A percentile compares a stretch with the other conserved stretches of the same genome.
These are phyloP conservation scores for Peribolospora baueri DNA, from an alignment of 768 basidiomycete genomes.

Conservation along the genomic window DNA sequence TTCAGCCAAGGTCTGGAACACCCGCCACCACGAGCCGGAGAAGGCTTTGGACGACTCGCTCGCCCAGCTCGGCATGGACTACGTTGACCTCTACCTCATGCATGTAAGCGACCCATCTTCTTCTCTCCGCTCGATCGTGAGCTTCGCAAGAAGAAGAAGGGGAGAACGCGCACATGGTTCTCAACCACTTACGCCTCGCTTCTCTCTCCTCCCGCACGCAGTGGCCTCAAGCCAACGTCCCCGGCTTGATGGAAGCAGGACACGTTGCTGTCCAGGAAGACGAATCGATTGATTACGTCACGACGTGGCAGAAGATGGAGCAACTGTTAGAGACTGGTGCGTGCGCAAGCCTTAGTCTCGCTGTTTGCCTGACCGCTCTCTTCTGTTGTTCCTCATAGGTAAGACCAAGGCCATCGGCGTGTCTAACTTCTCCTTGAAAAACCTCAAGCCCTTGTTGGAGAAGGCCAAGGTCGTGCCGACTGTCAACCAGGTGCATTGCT, in stretches of 20 bases:
- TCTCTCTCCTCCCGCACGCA: slow-evolving; percentile 20
- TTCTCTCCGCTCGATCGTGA: slow-evolving; percentile 1
- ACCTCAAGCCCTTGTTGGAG: slow-evolving; percentile 44
- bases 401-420: slow-evolving; percentile 31
- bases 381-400: slow-evolving; percentile 12
- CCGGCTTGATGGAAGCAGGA: slow-evolving; percentile 1
- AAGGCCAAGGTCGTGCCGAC: slow-evolving; percentile 41
- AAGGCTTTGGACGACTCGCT: slow-evolving; percentile 26
- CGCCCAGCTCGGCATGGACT: slow-evolving; percentile 23
- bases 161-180: neutral
- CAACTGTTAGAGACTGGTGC: slow-evolving; percentile 18
- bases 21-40: slow-evolving; percentile 14
- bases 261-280: slow-evolving; percentile 7
- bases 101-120: neutral
- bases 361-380: too few species aligned
- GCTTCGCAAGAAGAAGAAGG: slow-evolving; percentile 4
- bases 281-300: slow-evolving; percentile 19
- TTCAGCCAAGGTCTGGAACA: too few species aligned
- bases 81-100: slow-evolving; percentile 25
- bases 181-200: neutral
- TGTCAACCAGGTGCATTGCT: slow-evolving; percentile 33
- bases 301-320: slow-evolving; percentile 23
- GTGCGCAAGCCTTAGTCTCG: neutral
- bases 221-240: slow-evolving; percentile 19
- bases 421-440: slow-evolving; percentile 46